These are phyloP conservation scores for Cryptosporidium viatorum DNA, from an alignment of 169 alveolate species.

Conservation along the genomic window DNA sequence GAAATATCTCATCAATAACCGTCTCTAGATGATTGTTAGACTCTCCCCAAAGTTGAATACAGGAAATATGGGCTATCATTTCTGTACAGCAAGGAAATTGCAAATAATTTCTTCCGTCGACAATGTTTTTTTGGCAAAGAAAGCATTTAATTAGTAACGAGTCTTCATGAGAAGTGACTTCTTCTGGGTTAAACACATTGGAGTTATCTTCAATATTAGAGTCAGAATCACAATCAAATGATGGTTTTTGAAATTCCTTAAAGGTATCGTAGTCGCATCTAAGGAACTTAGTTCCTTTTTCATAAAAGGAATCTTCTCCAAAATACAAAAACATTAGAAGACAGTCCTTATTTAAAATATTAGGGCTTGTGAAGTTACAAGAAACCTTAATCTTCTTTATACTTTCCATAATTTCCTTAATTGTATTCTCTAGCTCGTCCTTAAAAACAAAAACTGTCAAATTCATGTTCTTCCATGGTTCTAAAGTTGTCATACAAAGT, in stretches of 20 bases:
- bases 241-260: slow-evolving; percentile 9
- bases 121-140: slow-evolving; percentile 35
- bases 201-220: slow-evolving; percentile 37
- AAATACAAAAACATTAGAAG: slow-evolving; percentile 26
- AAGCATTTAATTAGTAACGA: not conserved
- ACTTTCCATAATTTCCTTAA: not conserved
- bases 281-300: slow-evolving; percentile 27
- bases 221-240: slow-evolving; percentile 20
- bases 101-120: slow-evolving; percentile 2
- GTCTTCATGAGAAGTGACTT: not conserved
- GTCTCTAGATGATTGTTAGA: not conserved
- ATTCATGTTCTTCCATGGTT: slow-evolving; percentile 65
- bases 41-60: slow-evolving; percentile 62
- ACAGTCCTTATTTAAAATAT: not conserved
- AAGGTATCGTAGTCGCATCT: slow-evolving; percentile 27
- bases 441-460: slow-evolving; percentile 32
- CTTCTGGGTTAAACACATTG: not conserved
- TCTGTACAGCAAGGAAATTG: slow-evolving; percentile 58
- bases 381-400: not conserved
- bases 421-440: slow-evolving; percentile 8
- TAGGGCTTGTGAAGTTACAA: not conserved
- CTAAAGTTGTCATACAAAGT: slow-evolving; percentile 53
- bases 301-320: slow-evolving; percentile 18
- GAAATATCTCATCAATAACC: not conserved
- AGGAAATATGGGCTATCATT: slow-evolving; percentile 23